A percentile compares a stretch with the other conserved stretches of the same genome.
Conservation (phyloP, 148 eudicot species). For the Heliosperma pusillum region DNA sequence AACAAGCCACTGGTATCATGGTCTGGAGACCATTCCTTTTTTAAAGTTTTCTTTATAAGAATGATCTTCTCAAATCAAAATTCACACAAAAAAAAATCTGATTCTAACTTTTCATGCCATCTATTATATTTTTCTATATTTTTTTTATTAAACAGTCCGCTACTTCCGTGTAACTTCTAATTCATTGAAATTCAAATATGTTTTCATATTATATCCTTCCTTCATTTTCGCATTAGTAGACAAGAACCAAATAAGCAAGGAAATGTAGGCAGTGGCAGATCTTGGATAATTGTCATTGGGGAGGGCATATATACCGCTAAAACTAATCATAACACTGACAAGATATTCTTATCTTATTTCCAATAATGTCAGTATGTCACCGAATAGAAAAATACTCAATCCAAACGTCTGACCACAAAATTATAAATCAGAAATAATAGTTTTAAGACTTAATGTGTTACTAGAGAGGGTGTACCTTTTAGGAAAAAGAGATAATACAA, state of each 20-base stretch:
- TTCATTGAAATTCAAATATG: not conserved
- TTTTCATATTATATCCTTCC: not conserved
- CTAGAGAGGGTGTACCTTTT: too few relatives aligned
- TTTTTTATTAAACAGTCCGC: not conserved
- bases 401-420: too few relatives aligned
- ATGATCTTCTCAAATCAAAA: not conserved
- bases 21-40: not conserved
- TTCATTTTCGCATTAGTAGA: not conserved
- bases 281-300: too few relatives aligned
- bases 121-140: not conserved
- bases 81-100: not conserved
- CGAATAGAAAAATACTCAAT: too few relatives aligned
- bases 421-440: too few relatives aligned
- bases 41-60: not conserved
- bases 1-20: not conserved
- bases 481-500: too few relatives aligned
- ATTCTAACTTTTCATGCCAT: not conserved
- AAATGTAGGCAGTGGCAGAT: not conserved
- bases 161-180: not conserved
- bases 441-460: too few relatives aligned
- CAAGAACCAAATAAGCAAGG: not conserved
- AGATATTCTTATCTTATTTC: too few relatives aligned
- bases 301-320: too few relatives aligned
- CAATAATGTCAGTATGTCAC: too few relatives aligned
- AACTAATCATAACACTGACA: too few relatives aligned